phyloP scores from a whole-genome alignment of 1,284 basidiomycete species.

The Ustilago vetiveriae region DNA sequence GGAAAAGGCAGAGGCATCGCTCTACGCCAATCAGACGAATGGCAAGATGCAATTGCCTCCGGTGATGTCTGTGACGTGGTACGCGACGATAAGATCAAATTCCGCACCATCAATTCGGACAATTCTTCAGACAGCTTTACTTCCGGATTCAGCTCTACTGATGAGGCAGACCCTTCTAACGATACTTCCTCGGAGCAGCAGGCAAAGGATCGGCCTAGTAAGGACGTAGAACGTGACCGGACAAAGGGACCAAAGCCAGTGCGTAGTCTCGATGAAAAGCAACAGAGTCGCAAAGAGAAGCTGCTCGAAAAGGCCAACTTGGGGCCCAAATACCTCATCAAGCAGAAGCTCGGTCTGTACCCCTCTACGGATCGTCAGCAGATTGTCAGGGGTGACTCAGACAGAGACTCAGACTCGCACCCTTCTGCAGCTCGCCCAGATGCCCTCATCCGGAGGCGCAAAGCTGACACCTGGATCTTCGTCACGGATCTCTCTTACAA shows the following conservation, averaged over 20 bases:
- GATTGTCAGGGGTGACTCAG: constrained; percentile 20
- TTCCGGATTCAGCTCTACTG: constrained; percentile 19
- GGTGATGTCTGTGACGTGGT: constrained; percentile 37
- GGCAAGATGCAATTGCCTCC: constrained; percentile 32
- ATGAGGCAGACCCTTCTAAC: background rate
- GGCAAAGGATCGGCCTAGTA: background rate
- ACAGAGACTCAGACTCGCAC: background rate
- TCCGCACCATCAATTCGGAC: constrained; percentile 17
- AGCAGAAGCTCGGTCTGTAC: constrained; percentile 43
- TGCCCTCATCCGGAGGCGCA: constrained; percentile 33
- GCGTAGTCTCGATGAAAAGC: constrained; percentile 25
- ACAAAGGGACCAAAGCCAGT: background rate
- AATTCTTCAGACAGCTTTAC: constrained; percentile 31
- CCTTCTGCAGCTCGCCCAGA: constrained; percentile 7
- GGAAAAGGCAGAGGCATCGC: constrained; percentile 61
- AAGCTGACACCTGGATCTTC: constrained; percentile 50
- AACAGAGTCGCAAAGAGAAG: constrained; percentile 41
- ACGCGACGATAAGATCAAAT: constrained; percentile 49
- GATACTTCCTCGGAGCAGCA: background rate
- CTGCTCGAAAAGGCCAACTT: constrained; percentile 34
- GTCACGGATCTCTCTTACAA: constrained; percentile 47
- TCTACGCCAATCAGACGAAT: constrained; percentile 29
- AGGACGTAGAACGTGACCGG: too few relatives aligned
- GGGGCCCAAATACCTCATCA: constrained; percentile 45
- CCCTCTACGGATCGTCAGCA: constrained; percentile 36